Evolutionary conservation across 768 basidiomycete genomes (phyloP).

Genomic region (Boletus eberwhitei): DNA sequence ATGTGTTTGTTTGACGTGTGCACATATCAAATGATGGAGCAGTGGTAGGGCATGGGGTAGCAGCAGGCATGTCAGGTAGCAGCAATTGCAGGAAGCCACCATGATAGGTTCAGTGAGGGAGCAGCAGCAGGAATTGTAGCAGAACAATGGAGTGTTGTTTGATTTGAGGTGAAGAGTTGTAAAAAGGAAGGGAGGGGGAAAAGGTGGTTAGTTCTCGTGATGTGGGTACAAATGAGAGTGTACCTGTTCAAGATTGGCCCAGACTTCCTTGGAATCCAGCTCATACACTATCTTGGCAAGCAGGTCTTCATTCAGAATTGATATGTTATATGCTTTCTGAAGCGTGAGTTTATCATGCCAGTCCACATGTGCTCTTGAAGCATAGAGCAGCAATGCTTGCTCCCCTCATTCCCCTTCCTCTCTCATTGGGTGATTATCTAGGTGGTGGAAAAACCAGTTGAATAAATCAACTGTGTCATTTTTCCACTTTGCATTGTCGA

Average conservation of each 20-base stretch:
- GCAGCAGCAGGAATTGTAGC: no score
- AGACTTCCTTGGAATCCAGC: background rate
- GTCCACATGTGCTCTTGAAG: fast-evolving
- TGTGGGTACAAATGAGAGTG: background rate
- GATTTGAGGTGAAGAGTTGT: no score
- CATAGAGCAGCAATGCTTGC: background rate
- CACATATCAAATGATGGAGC: no score
- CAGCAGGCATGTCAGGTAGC: no score
- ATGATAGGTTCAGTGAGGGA: no score
- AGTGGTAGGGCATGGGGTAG: no score
- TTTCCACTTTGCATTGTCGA: background rate
- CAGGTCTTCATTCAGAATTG: background rate
- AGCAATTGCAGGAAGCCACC: no score
- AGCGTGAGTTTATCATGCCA: background rate
- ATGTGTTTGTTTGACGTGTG: no score
- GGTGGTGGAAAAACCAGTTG: background rate
- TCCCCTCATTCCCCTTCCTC: background rate
- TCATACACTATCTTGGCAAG: background rate
- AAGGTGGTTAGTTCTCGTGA: no score
- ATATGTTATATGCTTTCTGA: background rate
- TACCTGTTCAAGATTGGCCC: background rate
- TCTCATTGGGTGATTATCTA: background rate
- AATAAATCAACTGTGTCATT: background rate
- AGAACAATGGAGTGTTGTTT: no score
- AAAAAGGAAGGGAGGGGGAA: no score